A percentile compares a stretch with the other conserved stretches of the same genome.
Evolutionary conservation across 1,139 yeast genomes (phyloP).

Genomic region (Pneumocystis sp.): DNA sequence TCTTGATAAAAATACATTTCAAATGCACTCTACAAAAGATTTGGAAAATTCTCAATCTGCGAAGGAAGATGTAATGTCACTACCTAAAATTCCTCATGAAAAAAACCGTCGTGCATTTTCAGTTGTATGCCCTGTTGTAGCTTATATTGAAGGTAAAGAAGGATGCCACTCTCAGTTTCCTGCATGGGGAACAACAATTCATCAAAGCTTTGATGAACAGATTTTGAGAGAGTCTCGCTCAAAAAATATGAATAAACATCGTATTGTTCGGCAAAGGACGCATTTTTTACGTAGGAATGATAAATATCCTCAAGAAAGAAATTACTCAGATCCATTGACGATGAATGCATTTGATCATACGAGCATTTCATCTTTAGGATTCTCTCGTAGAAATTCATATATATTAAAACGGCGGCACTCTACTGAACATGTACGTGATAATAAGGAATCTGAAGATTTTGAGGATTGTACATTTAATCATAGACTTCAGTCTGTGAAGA

Average conservation of each 20-base stretch:
- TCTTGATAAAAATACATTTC: conserved; percentile 1
- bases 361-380: background rate
- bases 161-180: background rate
- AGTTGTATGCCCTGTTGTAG: background rate
- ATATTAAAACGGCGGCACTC: background rate
- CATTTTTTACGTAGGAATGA: background rate
- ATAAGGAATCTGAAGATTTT: background rate
- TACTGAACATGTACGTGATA: background rate
- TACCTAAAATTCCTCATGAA: conserved; percentile 13
- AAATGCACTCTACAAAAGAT: background rate
- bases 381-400: background rate
- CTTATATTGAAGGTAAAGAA: background rate
- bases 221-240: conserved; percentile 28
- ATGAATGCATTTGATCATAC: background rate
- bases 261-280: background rate
- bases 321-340: background rate
- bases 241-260: background rate
- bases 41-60: background rate
- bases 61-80: background rate
- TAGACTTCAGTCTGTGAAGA: background rate
- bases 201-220: conserved; percentile 47
- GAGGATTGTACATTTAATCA: background rate
- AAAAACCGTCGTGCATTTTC: conserved; percentile 12
- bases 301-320: conserved; percentile 1
- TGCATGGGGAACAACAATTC: conserved; percentile 44